Percentiles rank a stretch among this genome's conserved stretches.
These are phyloP conservation scores for Acmispon strigosus DNA, from an alignment of 306 rosid genomes.

Conservation along the genomic window DNA sequence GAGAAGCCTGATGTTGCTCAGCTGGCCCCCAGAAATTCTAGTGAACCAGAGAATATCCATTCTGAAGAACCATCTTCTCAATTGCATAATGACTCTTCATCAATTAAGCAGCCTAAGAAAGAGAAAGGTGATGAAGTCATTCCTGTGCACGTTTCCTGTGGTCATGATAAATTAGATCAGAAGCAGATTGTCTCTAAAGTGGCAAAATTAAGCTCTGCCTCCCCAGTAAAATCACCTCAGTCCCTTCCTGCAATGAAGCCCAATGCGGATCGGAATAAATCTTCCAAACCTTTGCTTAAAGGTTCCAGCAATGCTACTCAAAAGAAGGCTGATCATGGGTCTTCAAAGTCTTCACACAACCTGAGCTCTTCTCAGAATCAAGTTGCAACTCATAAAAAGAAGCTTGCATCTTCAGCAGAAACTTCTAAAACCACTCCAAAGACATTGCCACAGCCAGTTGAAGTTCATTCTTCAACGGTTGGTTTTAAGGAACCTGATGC, in stretches of 20 bases:
- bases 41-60: slow-evolving; percentile 35
- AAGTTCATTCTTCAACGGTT: slow-evolving; percentile 34
- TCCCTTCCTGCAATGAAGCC: slow-evolving; percentile 30
- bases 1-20: slow-evolving; percentile 38
- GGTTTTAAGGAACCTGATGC: slow-evolving; percentile 43
- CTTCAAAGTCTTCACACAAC: slow-evolving; percentile 41
- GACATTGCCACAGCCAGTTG: slow-evolving; percentile 35
- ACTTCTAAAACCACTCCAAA: slow-evolving; percentile 47
- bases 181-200: slow-evolving; percentile 43
- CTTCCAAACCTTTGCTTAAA: slow-evolving; percentile 43
- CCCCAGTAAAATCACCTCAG: slow-evolving; percentile 67
- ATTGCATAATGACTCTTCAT: slow-evolving; percentile 26
- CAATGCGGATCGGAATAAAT: slow-evolving; percentile 47
- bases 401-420: slow-evolving; percentile 50
- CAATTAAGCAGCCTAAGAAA: slow-evolving; percentile 31
- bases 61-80: slow-evolving; percentile 45
- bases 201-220: slow-evolving; percentile 39
- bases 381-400: slow-evolving; percentile 40
- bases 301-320: slow-evolving; percentile 38
- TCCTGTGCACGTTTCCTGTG: slow-evolving; percentile 19
- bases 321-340: slow-evolving; percentile 42
- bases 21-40: slow-evolving; percentile 27
- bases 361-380: slow-evolving; percentile 49
- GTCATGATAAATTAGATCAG: slow-evolving; percentile 47
- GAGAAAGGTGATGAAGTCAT: slow-evolving; percentile 39